Base-by-base conservation (phyloP, 441 rosid species). In the Dalechampia spathulata region DNA sequence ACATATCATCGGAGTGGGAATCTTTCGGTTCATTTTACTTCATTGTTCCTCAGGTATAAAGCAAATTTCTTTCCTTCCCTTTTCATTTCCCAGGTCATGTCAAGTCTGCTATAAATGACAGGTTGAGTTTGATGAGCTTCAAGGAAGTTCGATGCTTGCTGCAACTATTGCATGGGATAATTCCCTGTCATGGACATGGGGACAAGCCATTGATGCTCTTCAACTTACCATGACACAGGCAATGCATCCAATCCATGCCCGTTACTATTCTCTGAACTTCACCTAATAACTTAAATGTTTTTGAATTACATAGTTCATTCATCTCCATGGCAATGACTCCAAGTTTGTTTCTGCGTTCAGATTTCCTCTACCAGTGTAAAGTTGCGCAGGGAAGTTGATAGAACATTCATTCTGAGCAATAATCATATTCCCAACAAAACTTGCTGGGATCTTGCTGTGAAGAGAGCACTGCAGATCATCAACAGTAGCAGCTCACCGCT, bases 61-160 rank as follows among this genome's bases (percentile, higher is more conserved):
- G 63, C 45, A 49, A 54, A 57, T 60, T 40, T 52, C 40, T 46
- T 65, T 47, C 2, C 19, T 49, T 49, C n/a, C n/a, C n/a, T n/a
- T n/a, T n/a, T n/a, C n/a, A n/a, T n/a, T n/a, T n/a, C n/a, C n/a
- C n/a, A n/a, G n/a, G 52, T 50, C 57, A 70, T 61, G 68, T 66
- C 58, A 59, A 26, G 65, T 41, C 48, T 61, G 49, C 55, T 80
- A 64, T 65, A 60, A 60, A 68, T 63, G 71, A 70, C 86, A 90
- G 93, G 95, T 91, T 64, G 98, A 91, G 80, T 86, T 87, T 60
- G 87, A 83, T 59, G 98, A 91, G 82, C 77, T 91, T 57, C 74
- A 74, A 48, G 85, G 79, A 69, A 75, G 86, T 56, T 91, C 93
- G 0, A 79, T 86, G 78, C 93, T 91, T 53, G 98, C 96, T 32